Evolutionary conservation across 139 green algal species (phyloP).

Genomic region (Prasinococcaceae sp.): DNA sequence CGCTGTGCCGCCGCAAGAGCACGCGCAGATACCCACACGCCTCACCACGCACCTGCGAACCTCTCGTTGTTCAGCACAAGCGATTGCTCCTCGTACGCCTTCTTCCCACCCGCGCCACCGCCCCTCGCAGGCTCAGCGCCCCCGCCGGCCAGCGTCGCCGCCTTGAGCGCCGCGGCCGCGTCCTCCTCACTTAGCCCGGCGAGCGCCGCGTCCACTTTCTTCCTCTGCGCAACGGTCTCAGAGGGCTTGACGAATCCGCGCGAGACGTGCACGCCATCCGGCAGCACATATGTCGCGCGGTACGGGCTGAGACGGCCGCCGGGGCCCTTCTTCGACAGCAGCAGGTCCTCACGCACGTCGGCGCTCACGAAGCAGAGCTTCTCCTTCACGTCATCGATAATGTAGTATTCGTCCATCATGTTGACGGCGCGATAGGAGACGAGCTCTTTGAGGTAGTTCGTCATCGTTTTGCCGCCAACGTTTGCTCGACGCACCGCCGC

Average conservation of each 20-base stretch:
- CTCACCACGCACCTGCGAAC: no score
- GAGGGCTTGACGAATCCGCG: slow-evolving; percentile 47
- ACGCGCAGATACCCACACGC: no score
- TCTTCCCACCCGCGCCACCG: not conserved
- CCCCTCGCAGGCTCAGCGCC: slow-evolving; percentile 6
- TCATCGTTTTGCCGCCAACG: slow-evolving; percentile 92
- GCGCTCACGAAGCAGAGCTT: slow-evolving; percentile 61
- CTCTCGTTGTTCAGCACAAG: slow-evolving; percentile 85
- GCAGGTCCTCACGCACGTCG: not conserved
- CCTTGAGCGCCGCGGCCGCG: not conserved
- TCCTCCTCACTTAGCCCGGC: not conserved
- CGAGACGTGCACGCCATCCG: slow-evolving; percentile 71
- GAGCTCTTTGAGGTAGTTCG: slow-evolving; percentile 93
- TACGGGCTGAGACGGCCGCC: slow-evolving; percentile 1
- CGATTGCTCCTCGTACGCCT: slow-evolving; percentile 32
- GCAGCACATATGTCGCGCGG: slow-evolving; percentile 60
- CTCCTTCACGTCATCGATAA: slow-evolving; percentile 91
- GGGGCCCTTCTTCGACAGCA: not conserved
- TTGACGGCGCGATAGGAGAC: slow-evolving; percentile 73
- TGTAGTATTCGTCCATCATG: slow-evolving; percentile 85
- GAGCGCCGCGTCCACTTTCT: not conserved
- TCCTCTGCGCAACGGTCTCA: not conserved
- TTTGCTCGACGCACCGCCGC: slow-evolving; percentile 60
- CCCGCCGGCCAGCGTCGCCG: slow-evolving; percentile 3
- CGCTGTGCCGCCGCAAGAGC: no score